phyloP scores from a whole-genome alignment of 257 asterid species.

The Solanum stenotomum region DNA sequence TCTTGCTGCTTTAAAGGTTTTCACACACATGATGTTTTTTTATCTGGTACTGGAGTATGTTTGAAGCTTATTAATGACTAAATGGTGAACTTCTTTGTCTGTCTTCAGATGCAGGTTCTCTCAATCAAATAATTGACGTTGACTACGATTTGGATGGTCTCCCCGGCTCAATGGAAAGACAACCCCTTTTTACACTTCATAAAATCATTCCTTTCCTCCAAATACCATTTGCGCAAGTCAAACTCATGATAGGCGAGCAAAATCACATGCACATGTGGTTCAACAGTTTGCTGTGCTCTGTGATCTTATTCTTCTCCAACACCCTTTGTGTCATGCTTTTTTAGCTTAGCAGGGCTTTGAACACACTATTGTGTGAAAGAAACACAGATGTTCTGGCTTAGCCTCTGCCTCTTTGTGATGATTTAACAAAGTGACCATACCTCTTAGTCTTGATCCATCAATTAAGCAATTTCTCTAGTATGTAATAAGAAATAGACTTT shows the following conservation, averaged over 20 bases:
- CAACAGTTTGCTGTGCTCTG: background rate
- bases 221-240: background rate
- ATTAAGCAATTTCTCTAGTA: background rate
- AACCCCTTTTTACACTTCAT: no score
- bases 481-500: background rate
- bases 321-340: background rate
- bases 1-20: background rate
- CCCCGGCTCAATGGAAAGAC: no score
- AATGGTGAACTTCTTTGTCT: background rate
- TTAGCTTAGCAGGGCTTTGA: background rate
- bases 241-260: background rate
- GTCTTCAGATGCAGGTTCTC: background rate
- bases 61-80: background rate
- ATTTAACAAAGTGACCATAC: background rate
- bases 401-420: background rate
- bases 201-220: no score
- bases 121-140: no score
- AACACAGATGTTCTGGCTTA: background rate
- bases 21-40: background rate
- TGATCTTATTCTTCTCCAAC: background rate
- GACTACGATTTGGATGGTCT: no score
- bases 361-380: background rate
- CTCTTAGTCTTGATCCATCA: background rate
- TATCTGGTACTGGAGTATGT: background rate
- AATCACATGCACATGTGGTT: background rate